Evolutionary conservation across 352 stramenopile genomes (phyloP), one percentile per base, ranked within the genome.

Genomic region (Phytophthora pluvialis): DNA sequence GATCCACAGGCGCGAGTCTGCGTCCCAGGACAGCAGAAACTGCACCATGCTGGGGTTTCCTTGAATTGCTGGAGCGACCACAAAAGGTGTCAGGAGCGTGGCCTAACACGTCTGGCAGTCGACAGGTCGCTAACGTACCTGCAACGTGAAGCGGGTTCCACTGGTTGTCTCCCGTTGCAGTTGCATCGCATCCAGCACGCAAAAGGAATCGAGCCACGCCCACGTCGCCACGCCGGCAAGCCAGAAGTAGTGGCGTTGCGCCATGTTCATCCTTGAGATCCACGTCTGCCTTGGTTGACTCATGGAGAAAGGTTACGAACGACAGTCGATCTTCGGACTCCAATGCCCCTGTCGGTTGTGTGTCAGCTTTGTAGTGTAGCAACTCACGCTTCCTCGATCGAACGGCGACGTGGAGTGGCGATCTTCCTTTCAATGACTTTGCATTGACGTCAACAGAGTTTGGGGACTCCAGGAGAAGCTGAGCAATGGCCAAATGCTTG

Each of bases 21-120:
- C 77, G 48, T 91, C 83, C 80, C 80, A 91, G 6, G 73, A 75
- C 31, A 73, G 28, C 4, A 91, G 53, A 47, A 83, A 83, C 0
- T 35, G 11, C 11, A 77, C 12, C 50, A 82, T 72, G 10, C 60
- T 67, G 13, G 66, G 28, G 15, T 74, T 59, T 4, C 77, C 71
- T 59, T 42, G 69, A 65, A 56, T 69, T 39, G 45, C 78, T 75
- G 29, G 10, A 39, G 49, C 29, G 18, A 38, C 26, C 46, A 40
- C 47, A 35, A 50, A 44, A 12, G n/a, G 8, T 32, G 35, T 4
- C 31, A 52, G 36, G 13, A 49, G 33, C 46, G 28, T 11, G 33
- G 18, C 5, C 0, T 40, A 25, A n/a, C n/a, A 33, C 4, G 3
- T 40, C 4, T 1, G 16, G 1, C n/a, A 28, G 3, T 47, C 4